Base-by-base conservation (phyloP, 2,329 filamentous ascomycete genomes). In the Ophiognomonia clavigignenti-juglandacearum region DNA sequence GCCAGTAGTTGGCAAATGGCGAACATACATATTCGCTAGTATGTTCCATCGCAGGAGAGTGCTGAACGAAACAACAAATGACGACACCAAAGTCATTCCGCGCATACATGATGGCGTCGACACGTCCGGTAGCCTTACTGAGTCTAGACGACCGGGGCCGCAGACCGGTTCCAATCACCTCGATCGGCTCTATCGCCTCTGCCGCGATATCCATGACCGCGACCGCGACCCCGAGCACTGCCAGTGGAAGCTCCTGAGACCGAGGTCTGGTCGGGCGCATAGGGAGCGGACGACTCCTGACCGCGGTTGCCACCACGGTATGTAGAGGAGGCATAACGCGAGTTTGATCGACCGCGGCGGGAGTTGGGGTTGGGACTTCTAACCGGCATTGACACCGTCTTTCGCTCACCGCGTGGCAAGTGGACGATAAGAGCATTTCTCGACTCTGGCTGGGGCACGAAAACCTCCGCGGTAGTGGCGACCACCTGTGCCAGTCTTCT, bases 401-500 rank as follows among this genome's bases (percentile, higher is more conserved):
- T 72, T 13, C 61, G 54, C 37, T 67, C 65, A 65, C 71, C 71
- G 32, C 67, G 68, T 2, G 71, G 72, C 8, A 75, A 62, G 11
- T 59, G 54, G 26, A 76, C 62, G 34, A 61, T 66, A 51, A 74
- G 61, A 31, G 10, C 10, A 7, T 62, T 59, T 37, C 59, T 64
- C 4, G 64, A 62, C 8, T 60, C 64, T 65, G 59, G 57, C 31
- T 61, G 47, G 41, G 77, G 69, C 34, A 58, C 55, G 48, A 69
- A 65, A 13, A 71, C 58, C 38, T 77, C 72, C 43, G 66, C 59
- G 51, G 64, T 75, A 13, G 70, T 72, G 7, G 73, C 61, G 36
- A 78, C 59, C 8, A 61, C 50, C 7, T 80, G 62, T 24, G 69
- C 58, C 34, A 82, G 73, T 53, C 69, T 74, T 51, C 70, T 71